Evolutionary conservation across 1,139 yeast genomes (phyloP).

Genomic region (Sugiyamaella pinicola): DNA sequence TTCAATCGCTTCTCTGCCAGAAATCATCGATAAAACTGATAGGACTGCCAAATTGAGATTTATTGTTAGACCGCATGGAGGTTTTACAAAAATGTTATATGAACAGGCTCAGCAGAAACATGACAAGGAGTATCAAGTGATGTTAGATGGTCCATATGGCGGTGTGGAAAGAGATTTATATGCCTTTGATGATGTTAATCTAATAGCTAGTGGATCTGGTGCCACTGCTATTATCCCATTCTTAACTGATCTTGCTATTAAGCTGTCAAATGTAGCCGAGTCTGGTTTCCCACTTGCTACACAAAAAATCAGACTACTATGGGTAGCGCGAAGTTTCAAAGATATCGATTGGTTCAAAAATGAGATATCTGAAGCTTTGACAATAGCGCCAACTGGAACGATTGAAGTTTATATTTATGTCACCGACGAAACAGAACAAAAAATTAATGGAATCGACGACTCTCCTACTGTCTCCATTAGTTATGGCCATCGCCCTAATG

Average conservation of each 20-base stretch:
- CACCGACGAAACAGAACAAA: conserved; percentile 5
- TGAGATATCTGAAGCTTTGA: conserved; percentile 42
- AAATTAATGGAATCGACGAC: background rate
- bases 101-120: conserved; percentile 32
- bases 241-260: conserved; percentile 32
- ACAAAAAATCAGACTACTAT: conserved; percentile 47
- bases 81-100: conserved; percentile 50
- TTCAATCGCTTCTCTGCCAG: conserved; percentile 52
- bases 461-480: conserved; percentile 11
- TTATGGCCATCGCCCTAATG: conserved; percentile 45
- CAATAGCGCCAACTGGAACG: conserved; percentile 14
- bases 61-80: conserved; percentile 54
- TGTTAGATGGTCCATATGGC: conserved; percentile 67
- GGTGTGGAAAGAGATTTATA: conserved; percentile 55
- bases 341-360: conserved; percentile 51
- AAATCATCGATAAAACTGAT: conserved; percentile 27
- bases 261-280: conserved; percentile 8
- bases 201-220: conserved; percentile 51
- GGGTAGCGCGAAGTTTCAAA: conserved; percentile 50
- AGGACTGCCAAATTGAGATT: conserved; percentile 46
- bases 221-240: conserved; percentile 58
- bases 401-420: conserved; percentile 18
- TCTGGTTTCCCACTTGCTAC: conserved; percentile 27
- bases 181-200: conserved; percentile 53
- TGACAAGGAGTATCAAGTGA: conserved; percentile 40